Evolutionary conservation across 148 eudicot genomes (phyloP).

Genomic region (Salicornia ramosissima): DNA sequence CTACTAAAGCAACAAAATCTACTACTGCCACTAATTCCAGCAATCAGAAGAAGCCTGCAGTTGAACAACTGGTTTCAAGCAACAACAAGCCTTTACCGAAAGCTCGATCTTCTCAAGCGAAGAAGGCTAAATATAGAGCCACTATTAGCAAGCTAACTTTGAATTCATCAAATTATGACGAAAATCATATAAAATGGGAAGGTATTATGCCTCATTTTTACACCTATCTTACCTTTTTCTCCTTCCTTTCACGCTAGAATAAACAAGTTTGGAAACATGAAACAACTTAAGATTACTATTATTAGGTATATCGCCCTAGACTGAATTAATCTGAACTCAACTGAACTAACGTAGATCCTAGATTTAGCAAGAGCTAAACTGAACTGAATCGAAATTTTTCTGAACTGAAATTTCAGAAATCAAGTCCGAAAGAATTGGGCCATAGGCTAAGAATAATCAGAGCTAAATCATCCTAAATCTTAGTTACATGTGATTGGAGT

Average conservation of each 20-base stretch:
- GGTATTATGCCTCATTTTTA: conserved; percentile 23
- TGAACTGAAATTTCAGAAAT: too few relatives aligned
- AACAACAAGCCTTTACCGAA: neutral
- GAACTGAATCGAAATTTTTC: too few relatives aligned
- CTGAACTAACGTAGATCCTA: too few relatives aligned
- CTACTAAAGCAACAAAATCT: neutral
- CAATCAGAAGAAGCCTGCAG: conserved; percentile 12
- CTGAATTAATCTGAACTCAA: too few relatives aligned
- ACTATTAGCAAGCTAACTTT: neutral
- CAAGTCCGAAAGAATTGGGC: too few relatives aligned
- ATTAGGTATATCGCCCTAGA: neutral
- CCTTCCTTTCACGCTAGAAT: neutral
- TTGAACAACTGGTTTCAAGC: neutral
- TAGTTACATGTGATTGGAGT: neutral
- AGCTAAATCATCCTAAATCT: too few relatives aligned
- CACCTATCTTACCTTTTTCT: neutral
- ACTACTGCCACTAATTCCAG: neutral
- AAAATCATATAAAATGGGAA: conserved; percentile 20
- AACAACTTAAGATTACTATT: too few relatives aligned
- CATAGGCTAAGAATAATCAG: too few relatives aligned
- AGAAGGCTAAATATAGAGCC: conserved; percentile 1
- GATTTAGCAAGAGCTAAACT: too few relatives aligned
- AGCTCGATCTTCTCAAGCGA: neutral
- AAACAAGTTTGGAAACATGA: too few relatives aligned
- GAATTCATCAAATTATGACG: neutral